Evolutionary conservation across 2,329 filamentous ascomycete species (phyloP), one percentile per base, ranked within the genome.

Genomic region (Plenodomus biglobosus): DNA sequence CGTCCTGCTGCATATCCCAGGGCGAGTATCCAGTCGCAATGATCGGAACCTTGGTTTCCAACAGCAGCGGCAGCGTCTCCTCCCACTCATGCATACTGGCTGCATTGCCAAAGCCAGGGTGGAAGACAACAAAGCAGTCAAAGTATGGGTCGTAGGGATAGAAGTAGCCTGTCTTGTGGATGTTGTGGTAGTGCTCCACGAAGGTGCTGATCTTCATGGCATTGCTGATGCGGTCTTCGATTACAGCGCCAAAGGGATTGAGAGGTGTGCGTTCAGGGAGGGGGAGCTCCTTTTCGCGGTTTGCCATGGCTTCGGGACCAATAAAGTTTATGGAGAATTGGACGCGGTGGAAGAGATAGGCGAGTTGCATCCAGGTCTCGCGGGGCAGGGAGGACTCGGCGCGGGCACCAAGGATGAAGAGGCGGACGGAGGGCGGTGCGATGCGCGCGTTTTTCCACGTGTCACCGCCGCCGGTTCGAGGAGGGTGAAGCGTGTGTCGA

Each of bases 111-210:
- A 99, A 81, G 8, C 95, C 95, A 0, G 95, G 95, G 67, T 99
- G 95, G 80, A 97, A 99, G 42, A 96, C 82, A 65, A 99, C 85
- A 68, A 99, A 96, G 73, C 89, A 94, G 77, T 99, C 94, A 72
- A 99, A 96, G 76, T 99, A 99, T 1, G 94, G 94, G 69, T 99
- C 94, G 69, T 95, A 96, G 0, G 95, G 94, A 48, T 88, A 85
- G 76, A 97, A 99, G 68, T 92, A 83, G 40, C 90, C 87, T 0
- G 92, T 88, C 69, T 91, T 85, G 76, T 99, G 92, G 61, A 99
- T 83, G 2, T 90, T 97, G 74, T 99, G 92, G 77, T 95, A 99
- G 76, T 99, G 96, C 62, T 99, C 94, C 42, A 97, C 92, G 65
- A 92, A 96, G 0, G 95, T 99, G 71, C 87, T 94, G 66, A 99